A percentile compares a stretch with the other conserved stretches of the same genome.
These are phyloP conservation scores for Candida krabiensis DNA, from an alignment of 805 yeast species.

Conservation along the genomic window DNA sequence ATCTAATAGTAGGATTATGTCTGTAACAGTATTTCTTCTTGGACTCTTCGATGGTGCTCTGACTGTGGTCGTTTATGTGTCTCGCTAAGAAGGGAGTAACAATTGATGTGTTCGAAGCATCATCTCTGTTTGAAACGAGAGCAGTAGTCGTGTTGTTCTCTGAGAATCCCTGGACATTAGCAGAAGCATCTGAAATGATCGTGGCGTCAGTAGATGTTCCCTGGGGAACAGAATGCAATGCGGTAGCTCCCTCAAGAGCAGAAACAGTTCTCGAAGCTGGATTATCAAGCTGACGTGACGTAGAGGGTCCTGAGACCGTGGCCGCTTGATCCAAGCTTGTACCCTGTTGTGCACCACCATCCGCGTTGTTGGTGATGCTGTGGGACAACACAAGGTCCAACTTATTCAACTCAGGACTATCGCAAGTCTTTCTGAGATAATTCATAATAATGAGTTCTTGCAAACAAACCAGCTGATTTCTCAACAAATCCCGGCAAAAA, in stretches of 20 bases:
- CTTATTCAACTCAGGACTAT: conserved; percentile 18
- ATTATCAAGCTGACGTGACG: not conserved
- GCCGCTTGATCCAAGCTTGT: not conserved
- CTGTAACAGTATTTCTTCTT: conserved; percentile 81
- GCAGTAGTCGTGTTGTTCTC: not conserved
- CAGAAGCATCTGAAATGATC: not conserved
- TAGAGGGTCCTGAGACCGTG: not conserved
- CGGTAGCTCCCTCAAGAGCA: not conserved
- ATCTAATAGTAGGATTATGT: conserved; percentile 85
- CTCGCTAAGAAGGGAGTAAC: conserved; percentile 37
- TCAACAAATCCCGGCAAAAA: no score
- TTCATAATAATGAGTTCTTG: conserved; percentile 13
- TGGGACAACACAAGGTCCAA: conserved; percentile 20
- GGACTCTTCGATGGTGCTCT: conserved; percentile 42
- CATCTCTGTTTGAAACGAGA: conserved; percentile 6
- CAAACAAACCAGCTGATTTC: no score
- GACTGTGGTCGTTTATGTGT: conserved; percentile 35
- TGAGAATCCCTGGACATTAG: no score
- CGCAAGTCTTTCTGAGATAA: conserved; percentile 20
- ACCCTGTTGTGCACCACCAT: not conserved
- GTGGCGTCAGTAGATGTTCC: not conserved
- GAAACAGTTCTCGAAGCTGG: not conserved
- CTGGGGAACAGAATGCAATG: not conserved
- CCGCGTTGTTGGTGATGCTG: conserved; percentile 11
- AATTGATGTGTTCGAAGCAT: conserved; percentile 20